Evolutionary conservation across 1,284 basidiomycete species (phyloP).

Genomic region (Tilletia caries): DNA sequence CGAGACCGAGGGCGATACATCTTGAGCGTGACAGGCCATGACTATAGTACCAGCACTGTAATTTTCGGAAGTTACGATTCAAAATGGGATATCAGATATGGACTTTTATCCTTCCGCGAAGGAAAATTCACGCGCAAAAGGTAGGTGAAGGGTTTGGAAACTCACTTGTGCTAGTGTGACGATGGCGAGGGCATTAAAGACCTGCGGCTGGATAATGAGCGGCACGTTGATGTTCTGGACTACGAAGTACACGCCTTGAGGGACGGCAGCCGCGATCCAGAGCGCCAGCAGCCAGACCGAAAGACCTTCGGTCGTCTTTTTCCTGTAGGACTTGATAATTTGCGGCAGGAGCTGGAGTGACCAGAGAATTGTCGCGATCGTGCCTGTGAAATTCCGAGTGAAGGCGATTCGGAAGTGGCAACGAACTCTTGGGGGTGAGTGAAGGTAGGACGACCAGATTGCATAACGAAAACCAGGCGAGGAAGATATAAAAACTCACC

Average conservation of each 20-base stretch:
- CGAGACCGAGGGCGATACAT: constrained; percentile 55
- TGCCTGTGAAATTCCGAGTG: constrained; percentile 14
- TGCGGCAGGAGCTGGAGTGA: constrained; percentile 70
- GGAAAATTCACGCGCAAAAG: no score
- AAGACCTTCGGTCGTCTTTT: constrained; percentile 69
- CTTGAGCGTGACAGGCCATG: constrained; percentile 51
- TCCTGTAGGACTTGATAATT: constrained; percentile 66
- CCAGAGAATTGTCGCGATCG: constrained; percentile 64
- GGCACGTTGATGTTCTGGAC: constrained; percentile 70
- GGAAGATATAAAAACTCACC: no score
- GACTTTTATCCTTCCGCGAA: no score
- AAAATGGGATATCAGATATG: no score
- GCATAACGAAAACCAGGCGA: no score
- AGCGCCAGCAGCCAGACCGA: constrained; percentile 69
- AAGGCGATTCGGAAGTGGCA: no score
- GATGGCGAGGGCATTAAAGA: constrained; percentile 65
- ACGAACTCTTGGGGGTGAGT: no score
- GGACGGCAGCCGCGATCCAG: constrained; percentile 66
- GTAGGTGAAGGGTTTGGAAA: no score
- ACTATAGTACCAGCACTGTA: constrained; percentile 66
- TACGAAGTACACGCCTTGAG: constrained; percentile 70
- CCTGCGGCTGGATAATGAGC: constrained; percentile 68
- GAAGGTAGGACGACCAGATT: no score
- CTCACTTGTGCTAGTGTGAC: constrained; percentile 54
- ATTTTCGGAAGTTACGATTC: constrained; percentile 1